These are phyloP conservation scores for Pyricularia sp. DNA, from an alignment of 2,329 filamentous ascomycete species.

Conservation along the genomic window DNA sequence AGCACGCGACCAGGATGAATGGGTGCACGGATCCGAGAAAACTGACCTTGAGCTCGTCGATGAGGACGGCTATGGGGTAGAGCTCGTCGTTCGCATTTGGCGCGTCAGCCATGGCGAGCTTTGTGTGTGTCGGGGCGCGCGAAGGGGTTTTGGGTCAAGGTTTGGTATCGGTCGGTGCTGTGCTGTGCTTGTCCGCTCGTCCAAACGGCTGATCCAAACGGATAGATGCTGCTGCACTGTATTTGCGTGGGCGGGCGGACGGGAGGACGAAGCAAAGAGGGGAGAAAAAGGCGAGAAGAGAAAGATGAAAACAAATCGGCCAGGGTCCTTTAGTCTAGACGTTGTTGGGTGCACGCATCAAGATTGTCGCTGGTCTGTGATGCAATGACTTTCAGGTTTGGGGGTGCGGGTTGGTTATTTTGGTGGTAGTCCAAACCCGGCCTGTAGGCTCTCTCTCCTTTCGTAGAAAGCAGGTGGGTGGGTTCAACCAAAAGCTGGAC, in stretches of 20 bases:
- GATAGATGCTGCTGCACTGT: constrained; percentile 12
- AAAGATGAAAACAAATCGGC: not conserved
- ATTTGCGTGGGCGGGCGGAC: constrained; percentile 8
- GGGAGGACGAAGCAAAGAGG: not conserved
- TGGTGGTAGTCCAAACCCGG: constrained; percentile 1
- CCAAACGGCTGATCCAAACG: constrained; percentile 4
- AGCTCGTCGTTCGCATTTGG: constrained; percentile 92
- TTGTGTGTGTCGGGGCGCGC: constrained; percentile 3
- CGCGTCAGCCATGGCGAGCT: constrained; percentile 71
- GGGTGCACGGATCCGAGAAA: constrained; percentile 6
- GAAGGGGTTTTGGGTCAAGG: not conserved
- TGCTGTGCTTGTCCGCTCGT: not conserved
- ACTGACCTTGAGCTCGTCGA: constrained; percentile 95
- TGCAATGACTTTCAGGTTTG: constrained; percentile 1
- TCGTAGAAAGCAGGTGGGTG: not conserved
- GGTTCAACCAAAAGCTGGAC: not conserved
- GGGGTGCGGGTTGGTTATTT: not conserved
- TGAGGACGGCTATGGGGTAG: constrained; percentile 98
- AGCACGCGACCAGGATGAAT: constrained; percentile 3
- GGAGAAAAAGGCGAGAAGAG: not conserved
- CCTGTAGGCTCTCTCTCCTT: not conserved
- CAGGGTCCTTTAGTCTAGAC: not conserved
- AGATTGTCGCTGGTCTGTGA: not conserved
- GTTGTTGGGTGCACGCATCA: not conserved
- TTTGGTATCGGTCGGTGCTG: not conserved